Conservation (phyloP, 805 yeast species). For the Zygosaccharomyces lentus region DNA sequence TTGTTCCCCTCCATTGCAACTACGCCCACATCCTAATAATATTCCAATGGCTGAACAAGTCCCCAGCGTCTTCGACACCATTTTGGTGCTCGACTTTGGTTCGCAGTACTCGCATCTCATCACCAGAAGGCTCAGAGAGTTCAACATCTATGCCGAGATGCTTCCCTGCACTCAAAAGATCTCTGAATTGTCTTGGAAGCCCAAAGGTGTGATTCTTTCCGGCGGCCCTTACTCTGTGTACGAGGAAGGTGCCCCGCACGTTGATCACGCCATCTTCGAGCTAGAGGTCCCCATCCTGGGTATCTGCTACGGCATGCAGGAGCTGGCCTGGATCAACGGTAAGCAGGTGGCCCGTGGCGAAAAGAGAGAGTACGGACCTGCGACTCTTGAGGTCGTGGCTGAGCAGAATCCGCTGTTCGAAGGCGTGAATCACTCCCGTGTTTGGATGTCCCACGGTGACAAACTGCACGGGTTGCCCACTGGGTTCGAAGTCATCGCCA, state of each 20-base stretch:
- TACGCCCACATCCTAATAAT: background rate
- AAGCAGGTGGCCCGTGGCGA: conserved; percentile 90
- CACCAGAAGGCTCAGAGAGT: conserved; percentile 95
- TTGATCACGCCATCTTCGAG: conserved; percentile 88
- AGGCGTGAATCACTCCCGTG: conserved; percentile 90
- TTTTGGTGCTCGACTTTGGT: conserved; percentile 94
- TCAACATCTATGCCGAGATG: conserved; percentile 98
- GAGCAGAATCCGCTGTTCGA: conserved; percentile 65
- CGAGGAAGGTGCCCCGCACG: conserved; percentile 94
- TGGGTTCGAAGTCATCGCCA: conserved; percentile 84
- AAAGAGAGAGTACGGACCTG: conserved; percentile 97
- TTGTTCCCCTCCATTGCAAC: background rate
- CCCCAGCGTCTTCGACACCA: conserved; percentile 89
- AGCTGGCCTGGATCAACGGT: conserved; percentile 95
- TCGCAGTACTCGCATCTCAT: conserved; percentile 97
- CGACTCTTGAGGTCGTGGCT: conserved; percentile 76
- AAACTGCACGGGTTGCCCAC: conserved; percentile 86
- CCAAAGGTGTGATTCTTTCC: conserved; percentile 91
- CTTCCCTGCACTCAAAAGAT: conserved; percentile 98
- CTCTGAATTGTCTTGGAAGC: conserved; percentile 85
- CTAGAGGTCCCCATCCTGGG: conserved; percentile 92
- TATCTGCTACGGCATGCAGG: conserved; percentile 99
- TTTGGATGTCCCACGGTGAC: conserved; percentile 99
- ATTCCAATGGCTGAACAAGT: conserved; percentile 47
- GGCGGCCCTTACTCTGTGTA: conserved; percentile 99